Evolutionary conservation across 352 stramenopile genomes (phyloP).

Genomic region (Globisporangium sylvaticum): DNA sequence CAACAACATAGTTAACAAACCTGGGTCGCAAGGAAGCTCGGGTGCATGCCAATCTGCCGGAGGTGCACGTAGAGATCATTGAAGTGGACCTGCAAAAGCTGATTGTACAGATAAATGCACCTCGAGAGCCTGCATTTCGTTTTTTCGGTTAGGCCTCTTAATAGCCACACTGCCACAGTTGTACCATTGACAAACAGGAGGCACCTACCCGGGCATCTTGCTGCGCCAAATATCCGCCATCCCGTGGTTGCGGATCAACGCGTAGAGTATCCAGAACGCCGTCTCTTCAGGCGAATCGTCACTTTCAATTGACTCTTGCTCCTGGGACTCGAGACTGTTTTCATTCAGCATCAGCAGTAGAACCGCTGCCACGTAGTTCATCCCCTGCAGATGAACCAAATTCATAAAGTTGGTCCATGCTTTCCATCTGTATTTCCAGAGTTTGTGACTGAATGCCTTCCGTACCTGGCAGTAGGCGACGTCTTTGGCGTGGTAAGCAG

Average conservation of each 20-base stretch:
- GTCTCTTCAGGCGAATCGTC: conserved; percentile 38
- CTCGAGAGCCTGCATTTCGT: conserved; percentile 39
- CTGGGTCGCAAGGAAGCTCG: conserved; percentile 74
- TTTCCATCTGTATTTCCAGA: background rate
- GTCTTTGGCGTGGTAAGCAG: conserved; percentile 43
- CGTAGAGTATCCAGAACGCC: conserved; percentile 56
- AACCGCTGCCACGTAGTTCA: conserved; percentile 81
- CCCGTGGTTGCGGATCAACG: conserved; percentile 47
- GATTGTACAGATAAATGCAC: conserved; percentile 76
- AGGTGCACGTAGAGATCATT: conserved; percentile 61
- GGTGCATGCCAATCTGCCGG: conserved; percentile 76
- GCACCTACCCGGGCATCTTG: conserved; percentile 70
- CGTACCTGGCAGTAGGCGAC: conserved; percentile 79
- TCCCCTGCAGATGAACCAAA: conserved; percentile 36
- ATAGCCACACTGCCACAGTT: background rate
- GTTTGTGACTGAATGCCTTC: background rate
- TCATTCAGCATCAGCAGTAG: conserved; percentile 49
- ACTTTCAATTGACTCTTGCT: conserved; percentile 1
- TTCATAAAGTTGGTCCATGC: background rate
- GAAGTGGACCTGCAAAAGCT: conserved; percentile 66
- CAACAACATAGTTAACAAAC: conserved; percentile 21
- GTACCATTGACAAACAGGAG: background rate
- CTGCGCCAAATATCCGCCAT: conserved; percentile 68
- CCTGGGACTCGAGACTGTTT: background rate
- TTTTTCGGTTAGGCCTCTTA: background rate